Conservation (phyloP, 495 filamentous ascomycete genomes). For the Penicillium ochrochloron region DNA sequence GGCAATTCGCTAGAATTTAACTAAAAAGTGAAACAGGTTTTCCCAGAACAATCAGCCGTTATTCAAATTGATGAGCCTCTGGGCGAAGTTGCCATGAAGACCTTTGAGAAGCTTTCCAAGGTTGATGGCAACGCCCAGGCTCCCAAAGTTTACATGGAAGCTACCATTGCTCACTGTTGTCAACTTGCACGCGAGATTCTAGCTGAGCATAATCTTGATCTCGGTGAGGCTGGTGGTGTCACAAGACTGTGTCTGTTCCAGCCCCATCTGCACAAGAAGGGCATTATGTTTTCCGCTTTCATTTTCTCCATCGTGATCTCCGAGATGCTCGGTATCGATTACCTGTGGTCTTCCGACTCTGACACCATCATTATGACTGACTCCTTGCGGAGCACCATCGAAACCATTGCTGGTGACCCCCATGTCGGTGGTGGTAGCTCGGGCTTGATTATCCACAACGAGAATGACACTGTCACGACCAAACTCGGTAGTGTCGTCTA, state of each 20-base stretch:
- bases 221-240: conserved; percentile 22
- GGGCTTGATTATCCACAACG: conserved; percentile 38
- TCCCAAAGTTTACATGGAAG: conserved; percentile 24
- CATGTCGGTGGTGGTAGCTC: conserved; percentile 37
- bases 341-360: conserved; percentile 41
- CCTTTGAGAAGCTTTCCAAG: conserved; percentile 28
- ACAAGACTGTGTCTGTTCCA: conserved; percentile 36
- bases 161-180: conserved; percentile 34
- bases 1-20: background rate
- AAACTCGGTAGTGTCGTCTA: conserved; percentile 38
- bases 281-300: conserved; percentile 42
- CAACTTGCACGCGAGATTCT: conserved; percentile 32
- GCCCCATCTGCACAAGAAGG: conserved; percentile 41
- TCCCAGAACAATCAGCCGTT: conserved; percentile 28
- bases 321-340: conserved; percentile 37
- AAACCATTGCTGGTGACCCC: conserved; percentile 35
- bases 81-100: conserved; percentile 38
- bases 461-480: conserved; percentile 30
- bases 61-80: conserved; percentile 39
- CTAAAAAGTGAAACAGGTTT: conserved; percentile 21
- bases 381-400: conserved; percentile 35
- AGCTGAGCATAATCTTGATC: conserved; percentile 24
- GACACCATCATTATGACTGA: conserved; percentile 37
- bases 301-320: conserved; percentile 38
- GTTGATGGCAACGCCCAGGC: conserved; percentile 27